A percentile compares a stretch with the other conserved stretches of the same genome.
These are phyloP conservation scores for Metschnikowia orientalis DNA, from an alignment of 805 yeast species.

Conservation along the genomic window DNA sequence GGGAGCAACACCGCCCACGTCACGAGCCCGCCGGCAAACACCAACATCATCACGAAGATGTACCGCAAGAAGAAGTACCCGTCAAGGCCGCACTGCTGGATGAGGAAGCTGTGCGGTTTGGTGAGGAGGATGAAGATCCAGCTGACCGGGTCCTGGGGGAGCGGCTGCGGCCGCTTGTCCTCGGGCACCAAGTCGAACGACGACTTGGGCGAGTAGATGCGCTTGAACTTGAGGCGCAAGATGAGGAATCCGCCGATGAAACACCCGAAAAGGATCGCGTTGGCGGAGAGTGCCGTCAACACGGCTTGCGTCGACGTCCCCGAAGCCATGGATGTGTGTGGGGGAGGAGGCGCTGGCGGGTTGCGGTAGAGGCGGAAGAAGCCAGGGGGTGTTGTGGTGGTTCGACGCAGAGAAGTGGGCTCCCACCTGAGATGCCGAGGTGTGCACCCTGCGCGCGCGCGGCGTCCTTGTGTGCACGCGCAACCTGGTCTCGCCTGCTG, in stretches of 20 bases:
- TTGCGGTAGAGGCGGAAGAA: too few relatives aligned
- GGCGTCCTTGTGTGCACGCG: too few relatives aligned
- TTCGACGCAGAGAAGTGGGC: too few relatives aligned
- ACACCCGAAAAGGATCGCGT: constrained; percentile 59
- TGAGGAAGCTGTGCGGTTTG: constrained; percentile 68
- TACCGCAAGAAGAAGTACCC: constrained; percentile 89
- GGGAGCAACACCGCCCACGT: constrained; percentile 75
- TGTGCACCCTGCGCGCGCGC: too few relatives aligned
- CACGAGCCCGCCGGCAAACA: constrained; percentile 44
- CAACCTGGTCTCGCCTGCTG: too few relatives aligned
- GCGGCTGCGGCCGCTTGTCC: constrained; percentile 62
- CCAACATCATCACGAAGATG: constrained; percentile 49
- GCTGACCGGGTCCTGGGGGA: constrained; percentile 60
- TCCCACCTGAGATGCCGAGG: too few relatives aligned
- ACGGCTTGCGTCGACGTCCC: constrained; percentile 56
- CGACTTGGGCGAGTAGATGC: constrained; percentile 84
- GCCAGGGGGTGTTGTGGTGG: too few relatives aligned
- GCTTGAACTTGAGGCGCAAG: constrained; percentile 58
- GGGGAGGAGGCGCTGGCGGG: too few relatives aligned
- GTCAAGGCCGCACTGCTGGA: constrained; percentile 88
- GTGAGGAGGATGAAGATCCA: constrained; percentile 67
- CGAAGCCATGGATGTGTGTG: constrained; percentile 12
- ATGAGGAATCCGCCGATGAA: constrained; percentile 62
- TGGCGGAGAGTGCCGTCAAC: constrained; percentile 62
- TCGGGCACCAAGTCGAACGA: constrained; percentile 54